Conservation (phyloP, 2,329 filamentous ascomycete species). For the Bipolaris zeicola region DNA sequence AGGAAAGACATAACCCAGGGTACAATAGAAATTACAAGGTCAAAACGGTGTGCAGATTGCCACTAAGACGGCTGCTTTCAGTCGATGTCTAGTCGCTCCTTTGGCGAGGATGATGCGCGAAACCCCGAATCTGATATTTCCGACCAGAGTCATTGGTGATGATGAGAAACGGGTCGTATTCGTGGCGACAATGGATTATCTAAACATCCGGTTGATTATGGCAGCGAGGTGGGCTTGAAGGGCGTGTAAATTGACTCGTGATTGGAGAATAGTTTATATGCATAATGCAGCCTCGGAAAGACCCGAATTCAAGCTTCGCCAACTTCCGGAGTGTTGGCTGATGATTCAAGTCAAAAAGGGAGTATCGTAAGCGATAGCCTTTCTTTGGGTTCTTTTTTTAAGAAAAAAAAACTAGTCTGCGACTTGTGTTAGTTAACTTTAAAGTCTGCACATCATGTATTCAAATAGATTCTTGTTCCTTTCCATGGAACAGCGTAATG, state of each 20-base stretch:
- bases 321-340: not conserved
- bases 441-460: not conserved
- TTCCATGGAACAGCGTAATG: not conserved
- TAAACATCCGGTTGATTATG: constrained; percentile 14
- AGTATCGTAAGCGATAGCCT: too few relatives aligned
- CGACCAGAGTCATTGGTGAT: not conserved
- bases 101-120: not conserved
- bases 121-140: not conserved
- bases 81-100: not conserved
- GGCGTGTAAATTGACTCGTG: not conserved
- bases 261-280: constrained; percentile 12
- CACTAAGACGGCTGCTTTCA: not conserved
- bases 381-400: not conserved
- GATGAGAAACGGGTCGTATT: not conserved
- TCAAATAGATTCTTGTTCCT: not conserved
- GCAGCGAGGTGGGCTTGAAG: constrained; percentile 11
- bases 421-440: not conserved
- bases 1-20: not conserved
- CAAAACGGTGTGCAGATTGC: not conserved
- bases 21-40: not conserved
- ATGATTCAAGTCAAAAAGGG: not conserved
- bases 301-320: not conserved
- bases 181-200: constrained; percentile 10
- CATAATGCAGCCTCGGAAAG: constrained; percentile 2
- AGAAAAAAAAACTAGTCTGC: too few relatives aligned